Evolutionary conservation across 2,329 filamentous ascomycete genomes (phyloP), one percentile per base, ranked within the genome.

Genomic region (Botrytis tulipae): DNA sequence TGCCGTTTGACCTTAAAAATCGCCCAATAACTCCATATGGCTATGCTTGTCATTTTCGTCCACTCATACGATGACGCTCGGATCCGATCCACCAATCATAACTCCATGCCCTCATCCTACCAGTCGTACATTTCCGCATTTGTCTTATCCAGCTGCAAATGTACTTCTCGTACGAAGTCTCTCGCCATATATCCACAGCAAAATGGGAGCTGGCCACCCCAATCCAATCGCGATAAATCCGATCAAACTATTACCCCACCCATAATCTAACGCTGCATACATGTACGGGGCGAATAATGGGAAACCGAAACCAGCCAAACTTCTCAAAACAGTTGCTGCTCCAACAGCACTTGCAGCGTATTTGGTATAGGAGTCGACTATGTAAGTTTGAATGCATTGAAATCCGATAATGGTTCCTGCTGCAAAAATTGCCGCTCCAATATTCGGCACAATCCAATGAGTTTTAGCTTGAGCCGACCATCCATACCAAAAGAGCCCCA

Each of bases 401-500:
- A 80, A 79, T 1, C 77, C 76, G 9, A 78, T 76, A 51, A 79
- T 78, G 2, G 86, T 84, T 3, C 87, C 87, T 4, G 84, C 80
- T 0, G 86, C 85, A 72, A 89, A 85, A 29, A 88, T 83, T 0
- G 81, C 80, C 4, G 86, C 86, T 4, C 88, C 88, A 59, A 89
- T 85, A 70, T 89, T 88, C 0, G 88, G 87, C 29, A 87, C 81
- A 44, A 90, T 87, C 87, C 87, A 90, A 76, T 87, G 86, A 0
- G 83, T 82, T 9, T 84, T 79, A 37, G 84, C 83, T 66, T 89
- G 83, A 0, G 87, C 87, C 0, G 83, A 82, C 88, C 88, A 90
- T 51, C 88, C 88, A 77, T 89, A 90, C 80, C 85, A 83, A 75
- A 89, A 85, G 0, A 90, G 82, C 1, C 86, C 85, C 16, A 90